Evolutionary conservation across 306 rosid genomes (phyloP), one percentile per base, ranked within the genome.

Genomic region (Pueraria montana): DNA sequence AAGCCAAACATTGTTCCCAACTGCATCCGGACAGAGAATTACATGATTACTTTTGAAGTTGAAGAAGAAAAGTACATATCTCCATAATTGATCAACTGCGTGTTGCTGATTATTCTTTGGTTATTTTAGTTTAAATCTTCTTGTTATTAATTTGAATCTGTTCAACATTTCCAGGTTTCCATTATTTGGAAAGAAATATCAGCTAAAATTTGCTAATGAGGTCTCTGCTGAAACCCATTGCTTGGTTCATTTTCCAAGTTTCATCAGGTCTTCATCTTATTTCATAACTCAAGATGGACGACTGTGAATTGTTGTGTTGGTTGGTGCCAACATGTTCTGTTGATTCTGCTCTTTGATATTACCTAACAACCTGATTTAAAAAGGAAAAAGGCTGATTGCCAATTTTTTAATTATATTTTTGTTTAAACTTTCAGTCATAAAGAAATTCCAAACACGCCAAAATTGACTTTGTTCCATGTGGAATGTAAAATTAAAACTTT

Each of bases 1-100:
- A 96, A 96, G 92, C 97, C 94, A 21, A 94, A 94, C 88, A 91
- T 94, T 84, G 99, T 96, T 78, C 99, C 99, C 80, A 96, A 94
- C 80, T 96, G 99, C 89, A 96, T 96, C 82, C 91, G 99, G 85
- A 92, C 99, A 58, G 99, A 96, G 86, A 92, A 85, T 84, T 96
- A 96, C 93, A 92, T 89, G 92, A 94, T 96, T 78, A 90, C 97
- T 80, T 94, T 96, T 88, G 98, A 94, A 89, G 91, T 94, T 48
- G 99, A 96, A 90, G 99, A 96, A 86, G 99, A 96, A 87, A 96
- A 96, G 99, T 96, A 92, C 23, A 82, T 30, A 36, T 80, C 61
- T 74, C 77, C 67, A 52, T 71, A 72, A 56, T 61, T 18, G 46
- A 65, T 83, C 77, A 63, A 73, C 43, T 56, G 64, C 26, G 2